Base-by-base conservation (phyloP, 495 filamentous ascomycete genomes). In the Penicillium daleae region DNA sequence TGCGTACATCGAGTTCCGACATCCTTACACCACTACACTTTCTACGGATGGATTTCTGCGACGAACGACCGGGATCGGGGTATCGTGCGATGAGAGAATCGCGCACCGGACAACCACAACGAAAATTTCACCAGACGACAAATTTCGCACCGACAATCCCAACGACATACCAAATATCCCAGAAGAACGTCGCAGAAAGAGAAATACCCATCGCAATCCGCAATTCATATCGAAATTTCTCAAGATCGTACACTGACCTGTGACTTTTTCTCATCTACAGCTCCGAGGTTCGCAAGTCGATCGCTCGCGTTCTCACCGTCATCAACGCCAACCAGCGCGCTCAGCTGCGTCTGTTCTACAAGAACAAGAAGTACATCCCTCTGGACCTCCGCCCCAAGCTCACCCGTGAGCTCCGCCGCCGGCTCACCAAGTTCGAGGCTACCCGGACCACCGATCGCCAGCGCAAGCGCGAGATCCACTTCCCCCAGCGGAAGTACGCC, bases 261-360 rank as follows among this genome's bases (percentile, higher is more conserved):
- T 52, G 59, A 59, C 63, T 66, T 53, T 69, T 57, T 44, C 35
- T 40, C 57, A 52, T 33, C 6, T 74, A 68, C 70, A 98, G 94
- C 80, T 92, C 96, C 86, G 95, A 99, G 82, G 86, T 99, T 80
- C 93, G 95, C 85, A 99, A 99, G 89, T 94, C 92, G 60, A 96
- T 99, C 79, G 96, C 95, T 77, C 93, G 93, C 70, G 90, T 97
- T 81, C 87, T 98, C 68, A 99, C 95, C 77, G 87, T 98, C 85
- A 97, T 98, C 89, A 98, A 98, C 87, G 88, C 91, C 80, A 98
- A 94, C 86, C 96, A 98, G 86, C 89, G 95, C 74, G 85, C 92
- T 58, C 95, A 98, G 83, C 91, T 99, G 71, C 94, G 95, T 74
- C 83, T 99, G 67, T 98, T 97, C 89, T 99, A 99, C 87, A 95